These are phyloP conservation scores for Cyclocybe cylindracea DNA, from an alignment of 768 basidiomycete genomes.

Conservation along the genomic window DNA sequence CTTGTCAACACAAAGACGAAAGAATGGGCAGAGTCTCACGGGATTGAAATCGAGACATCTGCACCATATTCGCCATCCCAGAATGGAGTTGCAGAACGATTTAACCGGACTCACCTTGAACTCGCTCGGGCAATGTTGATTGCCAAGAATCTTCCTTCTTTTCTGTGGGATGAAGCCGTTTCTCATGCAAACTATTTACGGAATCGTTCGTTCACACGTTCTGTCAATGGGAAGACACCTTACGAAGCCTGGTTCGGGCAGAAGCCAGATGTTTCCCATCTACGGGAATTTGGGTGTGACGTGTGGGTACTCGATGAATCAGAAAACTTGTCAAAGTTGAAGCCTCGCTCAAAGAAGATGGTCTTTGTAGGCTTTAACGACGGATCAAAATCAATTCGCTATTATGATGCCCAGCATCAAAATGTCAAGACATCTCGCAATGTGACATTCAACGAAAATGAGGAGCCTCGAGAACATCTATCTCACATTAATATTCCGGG, in stretches of 20 bases:
- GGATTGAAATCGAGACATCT: conserved; percentile 30
- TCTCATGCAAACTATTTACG: conserved; percentile 23
- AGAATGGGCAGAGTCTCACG: conserved; percentile 18
- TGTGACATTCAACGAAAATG: conserved; percentile 18
- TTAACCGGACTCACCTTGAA: conserved; percentile 33
- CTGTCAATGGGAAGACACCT: conserved; percentile 21
- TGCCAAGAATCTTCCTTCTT: conserved; percentile 20
- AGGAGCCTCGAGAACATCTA: conserved; percentile 1
- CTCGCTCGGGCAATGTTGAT: conserved; percentile 33
- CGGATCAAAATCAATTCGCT: conserved; percentile 18
- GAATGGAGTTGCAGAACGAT: conserved; percentile 40
- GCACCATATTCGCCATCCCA: conserved; percentile 37
- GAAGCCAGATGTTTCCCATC: conserved; percentile 20
- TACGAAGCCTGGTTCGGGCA: conserved; percentile 16
- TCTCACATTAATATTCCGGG: background rate
- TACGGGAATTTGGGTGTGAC: conserved; percentile 25
- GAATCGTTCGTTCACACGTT: conserved; percentile 25
- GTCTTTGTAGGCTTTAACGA: conserved; percentile 20
- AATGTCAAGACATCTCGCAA: conserved; percentile 20
- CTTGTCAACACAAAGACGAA: conserved; percentile 23
- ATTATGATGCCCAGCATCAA: conserved; percentile 15
- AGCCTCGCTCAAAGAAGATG: conserved; percentile 12
- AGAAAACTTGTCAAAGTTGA: conserved; percentile 5
- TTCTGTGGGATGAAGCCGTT: conserved; percentile 33
- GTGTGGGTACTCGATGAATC: conserved; percentile 21